phyloP scores from a whole-genome alignment of 2,329 filamentous ascomycete genomes.

The Xylariaceae sp. region DNA sequence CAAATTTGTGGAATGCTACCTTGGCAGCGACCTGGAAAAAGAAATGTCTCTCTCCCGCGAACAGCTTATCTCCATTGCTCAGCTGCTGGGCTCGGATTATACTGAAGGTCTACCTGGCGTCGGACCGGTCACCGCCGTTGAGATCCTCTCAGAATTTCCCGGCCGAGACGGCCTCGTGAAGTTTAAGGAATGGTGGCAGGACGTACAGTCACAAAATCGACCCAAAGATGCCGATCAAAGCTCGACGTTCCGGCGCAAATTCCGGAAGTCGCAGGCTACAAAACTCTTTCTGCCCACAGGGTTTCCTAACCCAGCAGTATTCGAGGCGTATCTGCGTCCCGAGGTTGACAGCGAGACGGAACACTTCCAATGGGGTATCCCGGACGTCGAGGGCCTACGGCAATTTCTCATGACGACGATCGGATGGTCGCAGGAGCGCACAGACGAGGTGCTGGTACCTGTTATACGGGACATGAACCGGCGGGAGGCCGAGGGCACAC shows the following conservation, averaged over 20 bases:
- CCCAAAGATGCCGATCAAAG: slow-evolving; percentile 57
- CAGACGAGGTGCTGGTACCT: slow-evolving; percentile 91
- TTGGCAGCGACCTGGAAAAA: slow-evolving; percentile 76
- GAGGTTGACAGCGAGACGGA: slow-evolving; percentile 79
- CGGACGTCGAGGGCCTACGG: slow-evolving; percentile 81
- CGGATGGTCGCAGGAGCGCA: slow-evolving; percentile 87
- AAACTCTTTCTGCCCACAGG: slow-evolving; percentile 80
- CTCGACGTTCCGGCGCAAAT: slow-evolving; percentile 75
- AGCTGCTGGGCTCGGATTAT: slow-evolving; percentile 90
- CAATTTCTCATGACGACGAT: slow-evolving; percentile 86
- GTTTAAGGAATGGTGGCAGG: slow-evolving; percentile 85
- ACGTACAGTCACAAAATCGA: slow-evolving; percentile 66
- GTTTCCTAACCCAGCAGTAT: slow-evolving; percentile 77
- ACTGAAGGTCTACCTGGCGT: slow-evolving; percentile 88
- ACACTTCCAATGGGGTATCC: slow-evolving; percentile 90
- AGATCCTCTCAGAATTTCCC: slow-evolving; percentile 88
- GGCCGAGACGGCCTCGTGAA: slow-evolving; percentile 56
- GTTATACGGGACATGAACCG: slow-evolving; percentile 95
- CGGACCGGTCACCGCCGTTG: slow-evolving; percentile 89
- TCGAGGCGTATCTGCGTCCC: slow-evolving; percentile 77
- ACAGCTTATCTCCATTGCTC: slow-evolving; percentile 84
- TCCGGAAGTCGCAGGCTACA: slow-evolving; percentile 70
- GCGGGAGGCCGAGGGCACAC: slow-evolving; percentile 82
- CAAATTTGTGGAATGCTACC: slow-evolving; percentile 96
- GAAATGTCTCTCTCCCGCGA: slow-evolving; percentile 84